Evolutionary conservation across 106 monocot species (phyloP).

Genomic region (Xerophyta viscosa): DNA sequence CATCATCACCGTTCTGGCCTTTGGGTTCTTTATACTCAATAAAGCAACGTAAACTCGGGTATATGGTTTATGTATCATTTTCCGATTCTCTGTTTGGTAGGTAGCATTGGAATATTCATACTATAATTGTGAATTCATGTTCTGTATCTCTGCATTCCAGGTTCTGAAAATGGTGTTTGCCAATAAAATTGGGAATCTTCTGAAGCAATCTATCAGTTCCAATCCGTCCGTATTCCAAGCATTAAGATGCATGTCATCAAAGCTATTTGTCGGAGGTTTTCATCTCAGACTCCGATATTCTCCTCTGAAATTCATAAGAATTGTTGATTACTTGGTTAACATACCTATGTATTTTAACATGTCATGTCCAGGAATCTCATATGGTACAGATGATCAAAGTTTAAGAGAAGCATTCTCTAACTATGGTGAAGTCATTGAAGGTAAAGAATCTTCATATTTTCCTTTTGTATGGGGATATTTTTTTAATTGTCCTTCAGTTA

Average conservation of each 20-base stretch:
- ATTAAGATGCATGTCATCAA: slow-evolving; percentile 86
- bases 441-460: slow-evolving; percentile 12
- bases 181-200: slow-evolving; percentile 55
- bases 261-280: slow-evolving; percentile 81
- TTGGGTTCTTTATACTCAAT: too few relatives aligned
- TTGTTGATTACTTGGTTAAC: not conserved
- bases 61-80: too few relatives aligned
- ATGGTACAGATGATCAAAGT: slow-evolving; percentile 65
- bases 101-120: too few relatives aligned
- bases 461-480: not conserved
- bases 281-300: too few relatives aligned
- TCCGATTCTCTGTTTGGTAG: too few relatives aligned
- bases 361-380: slow-evolving; percentile 47
- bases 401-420: slow-evolving; percentile 51
- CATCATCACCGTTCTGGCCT: too few relatives aligned
- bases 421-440: slow-evolving; percentile 78
- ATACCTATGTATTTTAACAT: not conserved
- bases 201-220: slow-evolving; percentile 37
- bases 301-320: not conserved
- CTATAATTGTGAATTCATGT: too few relatives aligned
- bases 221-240: slow-evolving; percentile 55
- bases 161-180: slow-evolving; percentile 71
- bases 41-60: too few relatives aligned
- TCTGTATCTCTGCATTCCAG: too few relatives aligned
- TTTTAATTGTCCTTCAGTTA: too few relatives aligned